Evolutionary conservation across 2,329 filamentous ascomycete genomes (phyloP), one percentile per base, ranked within the genome.

Genomic region (Aspergillus puulaauensis): DNA sequence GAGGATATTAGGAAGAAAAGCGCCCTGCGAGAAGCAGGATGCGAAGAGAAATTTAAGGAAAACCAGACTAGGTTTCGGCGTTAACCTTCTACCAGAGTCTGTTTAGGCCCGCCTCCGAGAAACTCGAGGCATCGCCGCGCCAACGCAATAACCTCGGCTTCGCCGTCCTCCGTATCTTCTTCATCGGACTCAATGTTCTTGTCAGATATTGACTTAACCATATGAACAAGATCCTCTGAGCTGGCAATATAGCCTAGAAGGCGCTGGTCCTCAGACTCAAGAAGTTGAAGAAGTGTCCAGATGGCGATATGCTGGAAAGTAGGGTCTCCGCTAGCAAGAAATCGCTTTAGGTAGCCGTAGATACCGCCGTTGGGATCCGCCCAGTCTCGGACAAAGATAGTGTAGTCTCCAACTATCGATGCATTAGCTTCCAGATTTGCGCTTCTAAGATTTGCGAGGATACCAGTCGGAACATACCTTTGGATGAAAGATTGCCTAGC

Each of bases 261-360:
- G 55, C 86, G 89, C 76, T 90, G 88, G 72, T 99, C 93, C 73
- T 96, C 93, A 0, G 93, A 97, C 76, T 99, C 95, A 51, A 99
- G 87, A 4, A 99, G 84, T 72, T 99, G 95, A 3, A 99, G 84
- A 48, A 99, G 79, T 1, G 95, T 99, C 95, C 95, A 99, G 62
- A 98, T 96, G 51, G 95, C 95, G 70, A 99, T 99, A 73, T 99
- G 95, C 76, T 99, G 95, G 82, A 99, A 99, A 0, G 95, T 99
- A 1, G 95, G 88, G 71, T 99, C 95, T 41, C 93, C 93, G 63
- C 92, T 97, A 45, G 90, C 90, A 17, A 99, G 83, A 81, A 99
- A 99, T 54, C 93, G 88, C 67, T 88, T 90, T 37, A 99, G 83
- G 71, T 99, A 99, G 54, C 95, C 95, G 71, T 97, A 93, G 60